Evolutionary conservation across 2,329 filamentous ascomycete species (phyloP).

Genomic region (Botrytis fabae): DNA sequence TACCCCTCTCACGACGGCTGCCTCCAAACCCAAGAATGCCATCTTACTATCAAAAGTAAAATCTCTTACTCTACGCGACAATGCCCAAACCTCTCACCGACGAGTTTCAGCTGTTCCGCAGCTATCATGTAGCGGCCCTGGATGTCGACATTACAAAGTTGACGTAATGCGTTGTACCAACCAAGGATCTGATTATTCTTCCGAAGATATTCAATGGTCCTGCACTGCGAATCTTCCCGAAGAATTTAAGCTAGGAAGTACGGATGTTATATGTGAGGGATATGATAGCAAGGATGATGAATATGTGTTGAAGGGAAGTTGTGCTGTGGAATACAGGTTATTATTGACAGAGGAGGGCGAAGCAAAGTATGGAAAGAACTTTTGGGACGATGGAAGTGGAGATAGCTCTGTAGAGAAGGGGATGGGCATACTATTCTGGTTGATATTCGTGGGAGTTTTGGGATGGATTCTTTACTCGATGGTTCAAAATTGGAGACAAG

Average conservation of each 20-base stretch:
- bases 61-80: conserved; percentile 72
- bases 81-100: conserved; percentile 69
- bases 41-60: conserved; percentile 68
- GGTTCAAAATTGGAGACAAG: conserved; percentile 38
- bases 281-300: conserved; percentile 75
- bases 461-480: conserved; percentile 63
- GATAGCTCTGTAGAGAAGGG: conserved; percentile 18
- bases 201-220: conserved; percentile 86
- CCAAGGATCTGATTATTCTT: conserved; percentile 74
- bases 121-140: conserved; percentile 71
- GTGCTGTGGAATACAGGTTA: conserved; percentile 86
- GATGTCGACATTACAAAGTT: conserved; percentile 56
- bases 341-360: conserved; percentile 76
- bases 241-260: conserved; percentile 71
- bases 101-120: conserved; percentile 76
- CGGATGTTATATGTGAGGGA: conserved; percentile 91
- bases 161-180: conserved; percentile 90
- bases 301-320: conserved; percentile 88
- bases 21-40: conserved; percentile 43
- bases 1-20: conserved; percentile 21
- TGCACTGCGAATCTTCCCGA: conserved; percentile 66
- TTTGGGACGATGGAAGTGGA: conserved; percentile 18
- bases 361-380: conserved; percentile 56
- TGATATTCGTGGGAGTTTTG: conserved; percentile 61
- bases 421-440: conserved; percentile 53